phyloP scores from a whole-genome alignment of 2,329 filamentous ascomycete species.

The Botrytis paeoniae region DNA sequence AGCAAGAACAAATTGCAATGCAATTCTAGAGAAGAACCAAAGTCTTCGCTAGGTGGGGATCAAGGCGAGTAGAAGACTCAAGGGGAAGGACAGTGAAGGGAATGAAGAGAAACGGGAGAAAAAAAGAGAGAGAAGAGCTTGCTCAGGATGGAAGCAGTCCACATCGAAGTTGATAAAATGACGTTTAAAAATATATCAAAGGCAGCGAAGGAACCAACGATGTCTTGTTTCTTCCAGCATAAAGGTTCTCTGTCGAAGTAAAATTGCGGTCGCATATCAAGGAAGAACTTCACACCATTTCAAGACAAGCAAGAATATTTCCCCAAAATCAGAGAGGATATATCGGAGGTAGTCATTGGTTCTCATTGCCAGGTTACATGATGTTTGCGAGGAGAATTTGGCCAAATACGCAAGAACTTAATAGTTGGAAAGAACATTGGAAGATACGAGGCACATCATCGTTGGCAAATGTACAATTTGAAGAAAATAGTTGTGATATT shows the following conservation, averaged over 20 bases:
- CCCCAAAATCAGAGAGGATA: neutral
- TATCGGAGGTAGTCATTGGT: neutral
- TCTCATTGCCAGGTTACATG: neutral
- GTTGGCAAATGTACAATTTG: neutral
- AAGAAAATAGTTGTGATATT: neutral
- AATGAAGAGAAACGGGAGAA: neutral
- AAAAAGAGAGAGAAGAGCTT: neutral
- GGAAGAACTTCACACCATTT: neutral
- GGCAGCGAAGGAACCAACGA: too few species aligned
- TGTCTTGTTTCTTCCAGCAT: neutral
- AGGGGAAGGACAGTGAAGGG: neutral
- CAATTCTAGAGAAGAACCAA: neutral
- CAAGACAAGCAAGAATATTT: neutral
- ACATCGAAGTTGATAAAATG: neutral
- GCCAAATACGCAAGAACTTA: neutral
- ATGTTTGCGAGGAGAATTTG: neutral
- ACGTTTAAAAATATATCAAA: fast-evolving
- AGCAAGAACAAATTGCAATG: neutral
- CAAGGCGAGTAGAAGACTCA: neutral
- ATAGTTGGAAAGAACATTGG: neutral
- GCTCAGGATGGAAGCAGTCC: neutral
- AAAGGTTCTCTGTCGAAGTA: neutral
- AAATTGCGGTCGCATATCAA: neutral
- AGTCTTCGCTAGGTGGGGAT: neutral
- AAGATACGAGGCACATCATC: neutral